These are phyloP conservation scores for Moesziomyces antarcticus DNA, from an alignment of 1,284 basidiomycete species.

Conservation along the genomic window DNA sequence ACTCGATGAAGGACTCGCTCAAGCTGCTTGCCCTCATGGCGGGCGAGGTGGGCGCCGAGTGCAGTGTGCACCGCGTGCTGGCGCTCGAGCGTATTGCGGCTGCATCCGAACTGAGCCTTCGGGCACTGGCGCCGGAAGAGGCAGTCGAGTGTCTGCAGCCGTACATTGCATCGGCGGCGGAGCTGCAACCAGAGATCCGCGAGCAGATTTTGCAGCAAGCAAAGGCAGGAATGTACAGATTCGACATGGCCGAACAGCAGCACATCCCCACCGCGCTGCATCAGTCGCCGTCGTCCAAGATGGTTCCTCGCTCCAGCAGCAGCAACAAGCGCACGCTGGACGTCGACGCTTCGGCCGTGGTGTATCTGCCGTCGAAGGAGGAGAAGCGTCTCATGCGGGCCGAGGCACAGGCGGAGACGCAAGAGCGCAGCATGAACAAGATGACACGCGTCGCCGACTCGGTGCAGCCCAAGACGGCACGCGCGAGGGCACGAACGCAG, in stretches of 20 bases:
- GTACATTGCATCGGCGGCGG: slow-evolving; percentile 10
- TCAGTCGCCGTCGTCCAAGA: too few relatives aligned
- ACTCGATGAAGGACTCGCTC: slow-evolving; percentile 61
- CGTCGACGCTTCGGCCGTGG: slow-evolving; percentile 15
- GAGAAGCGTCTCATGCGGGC: slow-evolving; percentile 43
- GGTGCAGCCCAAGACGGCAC: slow-evolving; percentile 39
- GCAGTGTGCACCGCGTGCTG: slow-evolving; percentile 34
- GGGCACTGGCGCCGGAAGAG: slow-evolving; percentile 16
- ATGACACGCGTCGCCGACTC: slow-evolving; percentile 45
- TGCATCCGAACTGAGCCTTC: slow-evolving; percentile 27
- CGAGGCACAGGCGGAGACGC: slow-evolving; percentile 16
- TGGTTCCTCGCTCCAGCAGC: too few relatives aligned
- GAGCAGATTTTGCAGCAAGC: slow-evolving; percentile 8
- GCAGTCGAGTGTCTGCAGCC: slow-evolving; percentile 19
- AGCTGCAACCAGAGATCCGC: slow-evolving; percentile 5
- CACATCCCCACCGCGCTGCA: background rate
- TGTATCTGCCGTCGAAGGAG: slow-evolving; percentile 33
- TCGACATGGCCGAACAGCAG: slow-evolving; percentile 38
- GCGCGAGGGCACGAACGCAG: slow-evolving; percentile 27
- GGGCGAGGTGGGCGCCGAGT: slow-evolving; percentile 48
- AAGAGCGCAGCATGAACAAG: slow-evolving; percentile 36
- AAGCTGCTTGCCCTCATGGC: slow-evolving; percentile 59
- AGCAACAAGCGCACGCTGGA: background rate
- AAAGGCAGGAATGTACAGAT: slow-evolving; percentile 25
- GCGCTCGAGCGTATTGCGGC: slow-evolving; percentile 11